Evolutionary conservation across 805 yeast genomes (phyloP), one percentile per base, ranked within the genome.

Genomic region (Clavispora asparagi): DNA sequence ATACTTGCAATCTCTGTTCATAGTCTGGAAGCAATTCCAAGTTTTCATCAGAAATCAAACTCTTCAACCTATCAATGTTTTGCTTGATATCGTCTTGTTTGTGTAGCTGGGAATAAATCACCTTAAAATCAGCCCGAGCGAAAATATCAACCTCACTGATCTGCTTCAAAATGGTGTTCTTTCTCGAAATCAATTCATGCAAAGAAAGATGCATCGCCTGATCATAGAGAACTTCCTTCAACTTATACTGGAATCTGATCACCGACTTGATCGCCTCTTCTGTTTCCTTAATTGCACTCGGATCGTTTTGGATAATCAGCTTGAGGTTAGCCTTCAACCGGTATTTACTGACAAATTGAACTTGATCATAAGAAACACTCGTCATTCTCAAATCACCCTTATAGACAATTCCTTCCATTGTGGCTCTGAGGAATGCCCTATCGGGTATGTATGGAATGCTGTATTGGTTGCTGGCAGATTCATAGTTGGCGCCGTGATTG

Each of bases 21-120:
- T 94, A 94, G 61, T 94, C 97, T 0, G 99, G 98, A 32, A 94
- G 72, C 40, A 94, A 70, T 53, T 88, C 96, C 57, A 94, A 69
- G 58, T 91, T 94, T 55, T 91, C 96, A 48, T 88, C 95, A 1
- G 95, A 84, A 52, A 90, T 77, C 41, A 85, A 68, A 40, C 76
- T 73, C 55, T 80, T 80, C 55, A 88, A 62, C 0, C 73, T 63
- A 10, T 68, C 76, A 19, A 91, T 82, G 48, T 82, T 73, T 12
- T 62, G 57, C 46, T 74, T 71, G 19, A 86, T 59, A 27, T 59
- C 47, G 45, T 71, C 70, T 49, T 75, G 78, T 40, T 72, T 67
- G 38, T 77, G 71, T 19, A 81, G 60, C 35, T 73, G 75, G 8
- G 61, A 47, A 54, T 67, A 81, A 44, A 78, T 78, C 7, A 53